These are phyloP conservation scores for Penicillium capsulatum DNA, from an alignment of 2,329 filamentous ascomycete genomes.

Conservation along the genomic window DNA sequence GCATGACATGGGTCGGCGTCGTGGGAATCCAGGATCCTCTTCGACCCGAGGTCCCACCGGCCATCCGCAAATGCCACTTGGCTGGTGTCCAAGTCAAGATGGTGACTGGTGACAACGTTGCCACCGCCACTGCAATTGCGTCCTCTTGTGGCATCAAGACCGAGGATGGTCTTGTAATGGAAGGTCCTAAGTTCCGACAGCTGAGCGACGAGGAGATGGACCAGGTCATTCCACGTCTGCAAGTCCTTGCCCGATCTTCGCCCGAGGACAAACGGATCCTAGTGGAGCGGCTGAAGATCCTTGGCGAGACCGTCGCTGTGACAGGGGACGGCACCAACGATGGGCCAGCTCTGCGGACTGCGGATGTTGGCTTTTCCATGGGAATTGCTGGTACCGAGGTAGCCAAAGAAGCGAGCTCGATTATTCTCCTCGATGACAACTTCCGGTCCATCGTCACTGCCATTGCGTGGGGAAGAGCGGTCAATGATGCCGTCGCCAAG, in stretches of 20 bases:
- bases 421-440: conserved; percentile 64
- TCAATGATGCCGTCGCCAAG: conserved; percentile 65
- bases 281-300: conserved; percentile 57
- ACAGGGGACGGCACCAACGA: conserved; percentile 67
- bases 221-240: conserved; percentile 54
- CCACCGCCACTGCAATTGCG: conserved; percentile 70
- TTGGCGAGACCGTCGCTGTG: conserved; percentile 59
- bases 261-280: conserved; percentile 65
- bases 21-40: conserved; percentile 74
- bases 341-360: conserved; percentile 60
- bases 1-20: conserved; percentile 69
- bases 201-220: conserved; percentile 59
- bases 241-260: conserved; percentile 62
- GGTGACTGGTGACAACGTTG: conserved; percentile 68
- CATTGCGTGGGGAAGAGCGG: conserved; percentile 64
- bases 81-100: conserved; percentile 70
- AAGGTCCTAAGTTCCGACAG: conserved; percentile 63
- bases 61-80: conserved; percentile 62
- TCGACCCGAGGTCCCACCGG: conserved; percentile 62
- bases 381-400: conserved; percentile 64
- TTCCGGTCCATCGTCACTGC: conserved; percentile 63
- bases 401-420: conserved; percentile 65
- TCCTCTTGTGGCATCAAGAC: conserved; percentile 66
- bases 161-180: conserved; percentile 60
- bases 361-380: conserved; percentile 66